Percentiles rank a stretch among this genome's conserved stretches.
Conservation (phyloP, 83 land plant genomes). For the Picea abies region DNA sequence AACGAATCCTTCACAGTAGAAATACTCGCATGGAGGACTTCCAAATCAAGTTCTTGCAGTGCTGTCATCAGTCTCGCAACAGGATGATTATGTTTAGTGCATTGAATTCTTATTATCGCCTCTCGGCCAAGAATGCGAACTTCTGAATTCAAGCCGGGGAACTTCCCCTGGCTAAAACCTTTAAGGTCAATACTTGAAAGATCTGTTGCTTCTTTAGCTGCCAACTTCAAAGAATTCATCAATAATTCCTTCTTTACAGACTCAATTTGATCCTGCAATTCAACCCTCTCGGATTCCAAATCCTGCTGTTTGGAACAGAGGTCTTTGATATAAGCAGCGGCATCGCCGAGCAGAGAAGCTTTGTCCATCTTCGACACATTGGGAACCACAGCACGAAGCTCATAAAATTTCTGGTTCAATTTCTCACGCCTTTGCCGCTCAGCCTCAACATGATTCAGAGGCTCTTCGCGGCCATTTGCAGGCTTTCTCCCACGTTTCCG, state of each 20-base stretch:
- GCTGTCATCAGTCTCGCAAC: constrained; percentile 36
- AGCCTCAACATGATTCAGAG: constrained; percentile 41
- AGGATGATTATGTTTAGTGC: constrained; percentile 26
- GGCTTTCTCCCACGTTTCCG: constrained; percentile 35
- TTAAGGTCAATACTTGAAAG: background rate
- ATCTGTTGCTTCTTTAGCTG: background rate
- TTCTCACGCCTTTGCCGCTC: constrained; percentile 43
- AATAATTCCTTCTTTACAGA: constrained; percentile 9
- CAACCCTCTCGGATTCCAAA: constrained; percentile 16
- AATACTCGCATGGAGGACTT: constrained; percentile 38
- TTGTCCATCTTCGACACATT: constrained; percentile 40
- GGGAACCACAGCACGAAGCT: constrained; percentile 34
- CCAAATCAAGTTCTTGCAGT: constrained; percentile 36
- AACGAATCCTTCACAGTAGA: constrained; percentile 36
- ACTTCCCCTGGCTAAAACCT: background rate
- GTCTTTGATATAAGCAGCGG: constrained; percentile 28
- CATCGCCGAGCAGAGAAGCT: constrained; percentile 32
- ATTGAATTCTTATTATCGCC: constrained; percentile 42
- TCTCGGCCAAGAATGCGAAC: constrained; percentile 41
- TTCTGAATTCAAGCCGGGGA: constrained; percentile 29
- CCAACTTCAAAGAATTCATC: background rate
- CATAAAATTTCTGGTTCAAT: constrained; percentile 44
- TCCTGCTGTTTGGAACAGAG: constrained; percentile 19
- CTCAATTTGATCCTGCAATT: constrained; percentile 14
- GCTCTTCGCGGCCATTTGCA: constrained; percentile 39